Percentiles rank a stretch among this genome's conserved stretches.
Evolutionary conservation across 2,329 filamentous ascomycete genomes (phyloP).

Genomic region (Aspergillus sp.): DNA sequence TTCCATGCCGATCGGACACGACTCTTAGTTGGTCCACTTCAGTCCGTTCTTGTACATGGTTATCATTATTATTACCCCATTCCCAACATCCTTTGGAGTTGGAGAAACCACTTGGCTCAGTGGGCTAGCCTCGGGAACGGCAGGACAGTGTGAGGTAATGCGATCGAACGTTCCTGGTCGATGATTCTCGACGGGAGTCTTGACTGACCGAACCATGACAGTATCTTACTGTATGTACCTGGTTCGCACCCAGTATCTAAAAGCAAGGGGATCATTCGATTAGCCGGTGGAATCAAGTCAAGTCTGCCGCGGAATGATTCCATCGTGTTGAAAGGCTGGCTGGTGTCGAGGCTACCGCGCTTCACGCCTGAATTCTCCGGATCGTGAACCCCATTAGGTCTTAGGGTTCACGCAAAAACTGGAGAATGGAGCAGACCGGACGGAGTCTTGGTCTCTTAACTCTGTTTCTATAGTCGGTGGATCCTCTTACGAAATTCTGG

Average conservation of each 20-base stretch:
- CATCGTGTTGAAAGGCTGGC: neutral
- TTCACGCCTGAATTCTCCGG: constrained; percentile 8
- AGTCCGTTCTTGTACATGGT: no score
- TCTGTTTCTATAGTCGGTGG: constrained; percentile 14
- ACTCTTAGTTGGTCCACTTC: no score
- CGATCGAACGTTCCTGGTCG: neutral
- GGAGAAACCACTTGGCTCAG: no score
- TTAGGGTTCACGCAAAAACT: constrained; percentile 8
- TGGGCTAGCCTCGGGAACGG: no score
- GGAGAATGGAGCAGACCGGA: constrained; percentile 2
- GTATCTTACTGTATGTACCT: constrained; percentile 1
- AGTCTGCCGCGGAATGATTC: neutral
- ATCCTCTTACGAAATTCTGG: constrained; percentile 23
- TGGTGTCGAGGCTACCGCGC: constrained; percentile 3
- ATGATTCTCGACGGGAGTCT: neutral
- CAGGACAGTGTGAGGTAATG: no score
- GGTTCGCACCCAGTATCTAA: neutral
- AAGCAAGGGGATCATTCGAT: constrained; percentile 1
- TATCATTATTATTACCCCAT: no score
- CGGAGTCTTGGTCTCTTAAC: constrained; percentile 9
- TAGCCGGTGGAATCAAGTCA: neutral
- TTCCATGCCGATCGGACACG: no score
- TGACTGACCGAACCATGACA: neutral
- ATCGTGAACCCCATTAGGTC: constrained; percentile 1
- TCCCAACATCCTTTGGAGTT: no score